A percentile compares a stretch with the other conserved stretches of the same genome.
These are phyloP conservation scores for Penicilliopsis zonata DNA, from an alignment of 495 filamentous ascomycete genomes.

Conservation along the genomic window DNA sequence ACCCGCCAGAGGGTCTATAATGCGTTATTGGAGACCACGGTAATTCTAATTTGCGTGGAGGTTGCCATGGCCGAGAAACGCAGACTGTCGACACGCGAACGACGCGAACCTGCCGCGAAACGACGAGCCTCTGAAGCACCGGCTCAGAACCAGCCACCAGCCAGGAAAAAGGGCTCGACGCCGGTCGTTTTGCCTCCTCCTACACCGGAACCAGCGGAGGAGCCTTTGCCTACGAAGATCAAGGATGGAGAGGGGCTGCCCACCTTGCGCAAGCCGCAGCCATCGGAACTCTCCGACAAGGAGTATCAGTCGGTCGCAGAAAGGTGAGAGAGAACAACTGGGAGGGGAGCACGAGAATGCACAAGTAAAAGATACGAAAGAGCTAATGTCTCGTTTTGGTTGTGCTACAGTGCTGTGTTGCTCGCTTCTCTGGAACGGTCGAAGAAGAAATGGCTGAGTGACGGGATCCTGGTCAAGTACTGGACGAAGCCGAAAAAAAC, in stretches of 20 bases:
- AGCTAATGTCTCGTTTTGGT: no score
- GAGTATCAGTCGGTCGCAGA: constrained; percentile 78
- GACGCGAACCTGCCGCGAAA: constrained; percentile 36
- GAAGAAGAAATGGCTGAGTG: constrained; percentile 76
- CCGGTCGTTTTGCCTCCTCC: constrained; percentile 13
- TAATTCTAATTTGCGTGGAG: not conserved
- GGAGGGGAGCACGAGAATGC: not conserved
- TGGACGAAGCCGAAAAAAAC: constrained; percentile 85
- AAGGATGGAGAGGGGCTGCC: constrained; percentile 62
- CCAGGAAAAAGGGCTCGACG: constrained; percentile 28
- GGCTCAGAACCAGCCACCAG: constrained; percentile 15
- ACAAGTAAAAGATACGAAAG: not conserved
- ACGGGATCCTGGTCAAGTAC: constrained; percentile 84
- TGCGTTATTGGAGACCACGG: constrained; percentile 3
- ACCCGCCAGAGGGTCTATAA: not conserved
- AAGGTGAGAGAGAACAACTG: constrained; percentile 41
- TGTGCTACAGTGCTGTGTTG: constrained; percentile 58
- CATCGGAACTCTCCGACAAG: constrained; percentile 43
- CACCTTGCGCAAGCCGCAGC: constrained; percentile 57
- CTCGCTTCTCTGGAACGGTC: constrained; percentile 73
- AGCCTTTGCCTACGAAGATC: constrained; percentile 51
- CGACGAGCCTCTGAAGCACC: constrained; percentile 33
- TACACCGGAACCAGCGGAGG: constrained; percentile 26
- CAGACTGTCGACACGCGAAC: constrained; percentile 29
- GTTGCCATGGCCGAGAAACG: constrained; percentile 34